Conservation (phyloP, 345 rosid species). For the Excoecaria cochinchinensis region DNA sequence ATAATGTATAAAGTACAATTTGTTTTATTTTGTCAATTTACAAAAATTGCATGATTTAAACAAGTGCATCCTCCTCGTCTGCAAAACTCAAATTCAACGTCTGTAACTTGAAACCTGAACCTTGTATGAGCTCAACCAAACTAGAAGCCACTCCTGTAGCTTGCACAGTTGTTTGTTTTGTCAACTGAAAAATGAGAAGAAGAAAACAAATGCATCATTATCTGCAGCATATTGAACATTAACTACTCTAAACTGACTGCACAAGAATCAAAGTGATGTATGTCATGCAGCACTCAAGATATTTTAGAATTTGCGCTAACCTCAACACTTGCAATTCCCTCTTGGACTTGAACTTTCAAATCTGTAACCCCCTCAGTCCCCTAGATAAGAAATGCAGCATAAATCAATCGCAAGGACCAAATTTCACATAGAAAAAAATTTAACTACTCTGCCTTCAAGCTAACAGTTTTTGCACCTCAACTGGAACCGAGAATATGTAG, state of each 20-base stretch:
- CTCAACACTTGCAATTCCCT: slow-evolving; percentile 86
- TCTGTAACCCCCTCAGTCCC: slow-evolving; percentile 56
- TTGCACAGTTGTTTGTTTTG: slow-evolving; percentile 76
- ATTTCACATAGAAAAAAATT: background rate
- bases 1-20: too few species aligned
- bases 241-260: too few species aligned
- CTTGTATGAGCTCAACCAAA: slow-evolving; percentile 75
- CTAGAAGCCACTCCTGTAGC: slow-evolving; percentile 86
- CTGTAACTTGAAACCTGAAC: slow-evolving; percentile 86
- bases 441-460: background rate
- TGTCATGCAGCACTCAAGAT: background rate
- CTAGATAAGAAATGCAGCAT: slow-evolving; percentile 29
- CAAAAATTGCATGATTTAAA: slow-evolving; percentile 22
- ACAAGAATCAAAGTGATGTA: too few species aligned
- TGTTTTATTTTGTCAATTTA: background rate
- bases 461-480: slow-evolving; percentile 2
- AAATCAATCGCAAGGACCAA: background rate
- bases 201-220: background rate
- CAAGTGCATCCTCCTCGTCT: slow-evolving; percentile 63
- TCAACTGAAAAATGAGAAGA: slow-evolving; percentile 41
- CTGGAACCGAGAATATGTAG: background rate
- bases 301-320: slow-evolving; percentile 27
- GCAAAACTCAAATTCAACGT: slow-evolving; percentile 82
- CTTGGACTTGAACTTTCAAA: slow-evolving; percentile 66
- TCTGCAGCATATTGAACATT: background rate